These are phyloP conservation scores for Wickerhamiella lipophila DNA, from an alignment of 805 yeast genomes.

Conservation along the genomic window DNA sequence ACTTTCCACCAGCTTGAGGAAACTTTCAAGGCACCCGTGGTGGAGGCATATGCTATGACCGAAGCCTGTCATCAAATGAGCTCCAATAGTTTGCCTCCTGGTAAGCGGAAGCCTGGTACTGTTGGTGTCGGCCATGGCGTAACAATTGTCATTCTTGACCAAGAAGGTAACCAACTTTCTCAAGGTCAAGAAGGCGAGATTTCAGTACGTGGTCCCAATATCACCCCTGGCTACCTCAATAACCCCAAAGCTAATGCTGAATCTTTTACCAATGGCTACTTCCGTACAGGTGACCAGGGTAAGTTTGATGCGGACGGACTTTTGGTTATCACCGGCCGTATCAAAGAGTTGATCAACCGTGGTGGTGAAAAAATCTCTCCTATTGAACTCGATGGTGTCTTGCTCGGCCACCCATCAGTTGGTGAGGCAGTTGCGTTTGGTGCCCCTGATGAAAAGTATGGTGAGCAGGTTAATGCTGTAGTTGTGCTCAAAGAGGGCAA, in stretches of 20 bases:
- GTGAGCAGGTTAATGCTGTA: slow-evolving; percentile 61
- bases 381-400: slow-evolving; percentile 49
- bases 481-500: slow-evolving; percentile 40
- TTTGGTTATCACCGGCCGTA: slow-evolving; percentile 51
- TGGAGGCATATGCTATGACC: slow-evolving; percentile 73
- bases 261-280: slow-evolving; percentile 51
- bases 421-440: slow-evolving; percentile 62
- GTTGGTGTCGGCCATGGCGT: slow-evolving; percentile 67
- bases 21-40: slow-evolving; percentile 50
- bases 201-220: slow-evolving; percentile 52
- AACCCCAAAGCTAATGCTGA: slow-evolving; percentile 60
- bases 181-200: slow-evolving; percentile 57
- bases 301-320: slow-evolving; percentile 46
- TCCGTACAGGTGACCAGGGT: slow-evolving; percentile 75
- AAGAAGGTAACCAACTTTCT: slow-evolving; percentile 35
- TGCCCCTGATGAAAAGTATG: slow-evolving; percentile 53
- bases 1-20: slow-evolving; percentile 46
- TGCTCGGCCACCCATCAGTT: slow-evolving; percentile 50
- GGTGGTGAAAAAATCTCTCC: slow-evolving; percentile 74
- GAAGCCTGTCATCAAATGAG: slow-evolving; percentile 76
- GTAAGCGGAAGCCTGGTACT: slow-evolving; percentile 53
- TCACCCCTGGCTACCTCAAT: slow-evolving; percentile 59
- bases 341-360: slow-evolving; percentile 61
- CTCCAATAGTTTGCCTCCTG: slow-evolving; percentile 55
- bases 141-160: slow-evolving; percentile 44